Evolutionary conservation across 2,329 filamentous ascomycete species (phyloP).

Genomic region (Exophiala phaeomuriformis): DNA sequence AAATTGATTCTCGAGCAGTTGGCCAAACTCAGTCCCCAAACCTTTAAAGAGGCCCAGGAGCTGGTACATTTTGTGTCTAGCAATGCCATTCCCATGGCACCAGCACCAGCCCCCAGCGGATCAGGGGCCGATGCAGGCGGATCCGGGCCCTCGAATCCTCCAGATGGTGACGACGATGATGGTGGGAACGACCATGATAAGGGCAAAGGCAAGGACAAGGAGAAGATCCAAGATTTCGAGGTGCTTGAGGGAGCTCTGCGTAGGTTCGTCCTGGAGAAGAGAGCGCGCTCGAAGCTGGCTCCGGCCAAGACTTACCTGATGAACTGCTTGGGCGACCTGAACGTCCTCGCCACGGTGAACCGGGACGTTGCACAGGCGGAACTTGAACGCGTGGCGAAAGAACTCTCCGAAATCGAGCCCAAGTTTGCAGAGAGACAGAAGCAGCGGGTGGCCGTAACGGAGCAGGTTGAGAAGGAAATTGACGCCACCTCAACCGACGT

Average conservation of each 20-base stretch:
- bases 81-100: slow-evolving; percentile 76
- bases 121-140: slow-evolving; percentile 51
- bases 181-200: slow-evolving; percentile 58
- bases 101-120: slow-evolving; percentile 47
- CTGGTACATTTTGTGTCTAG: slow-evolving; percentile 97
- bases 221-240: slow-evolving; percentile 84
- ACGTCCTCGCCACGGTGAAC: slow-evolving; percentile 78
- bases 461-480: slow-evolving; percentile 72
- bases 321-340: slow-evolving; percentile 83
- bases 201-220: slow-evolving; percentile 80
- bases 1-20: slow-evolving; percentile 92
- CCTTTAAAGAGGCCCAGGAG: slow-evolving; percentile 84
- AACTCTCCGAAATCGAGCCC: slow-evolving; percentile 76
- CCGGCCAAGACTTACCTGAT: slow-evolving; percentile 92
- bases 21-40: slow-evolving; percentile 76
- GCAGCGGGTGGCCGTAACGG: slow-evolving; percentile 69
- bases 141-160: slow-evolving; percentile 31
- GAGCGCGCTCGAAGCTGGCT: slow-evolving; percentile 87
- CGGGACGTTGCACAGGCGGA: slow-evolving; percentile 78
- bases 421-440: slow-evolving; percentile 76
- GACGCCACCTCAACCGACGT: slow-evolving; percentile 79
- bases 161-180: slow-evolving; percentile 37
- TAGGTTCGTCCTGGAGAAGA: slow-evolving; percentile 91
- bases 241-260: slow-evolving; percentile 80
- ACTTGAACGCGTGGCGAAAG: slow-evolving; percentile 70